These are phyloP conservation scores for Penicillium bovifimosum DNA, from an alignment of 495 filamentous ascomycete species.

Conservation along the genomic window DNA sequence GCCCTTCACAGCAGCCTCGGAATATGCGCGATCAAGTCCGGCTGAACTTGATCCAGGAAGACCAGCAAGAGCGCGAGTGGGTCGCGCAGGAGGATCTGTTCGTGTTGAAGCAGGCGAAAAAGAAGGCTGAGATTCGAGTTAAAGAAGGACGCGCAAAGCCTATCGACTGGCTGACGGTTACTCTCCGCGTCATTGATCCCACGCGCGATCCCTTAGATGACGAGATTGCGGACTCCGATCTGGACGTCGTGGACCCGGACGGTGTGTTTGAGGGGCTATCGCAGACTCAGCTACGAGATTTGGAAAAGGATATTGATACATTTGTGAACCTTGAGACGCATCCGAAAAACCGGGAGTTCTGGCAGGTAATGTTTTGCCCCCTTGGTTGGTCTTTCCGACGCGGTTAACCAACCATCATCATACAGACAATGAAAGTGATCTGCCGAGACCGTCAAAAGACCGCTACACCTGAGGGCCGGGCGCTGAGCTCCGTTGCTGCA, in stretches of 20 bases:
- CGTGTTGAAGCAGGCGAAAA: slow-evolving; percentile 94
- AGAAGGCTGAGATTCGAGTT: slow-evolving; percentile 95
- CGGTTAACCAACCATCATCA: slow-evolving; percentile 18
- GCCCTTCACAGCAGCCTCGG: slow-evolving; percentile 25
- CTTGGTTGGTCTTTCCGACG: background rate
- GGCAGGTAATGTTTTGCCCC: slow-evolving; percentile 53
- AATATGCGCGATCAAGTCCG: slow-evolving; percentile 48
- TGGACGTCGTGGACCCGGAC: slow-evolving; percentile 78
- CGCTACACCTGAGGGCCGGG: slow-evolving; percentile 63
- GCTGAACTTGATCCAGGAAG: slow-evolving; percentile 59
- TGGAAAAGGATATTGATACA: slow-evolving; percentile 81
- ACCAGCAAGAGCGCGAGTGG: slow-evolving; percentile 76
- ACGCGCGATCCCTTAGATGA: slow-evolving; percentile 75
- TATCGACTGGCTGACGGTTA: slow-evolving; percentile 94
- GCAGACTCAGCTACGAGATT: slow-evolving; percentile 63
- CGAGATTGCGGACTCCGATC: slow-evolving; percentile 68
- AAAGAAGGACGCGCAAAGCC: slow-evolving; percentile 86
- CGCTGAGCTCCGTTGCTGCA: slow-evolving; percentile 71
- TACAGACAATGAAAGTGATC: slow-evolving; percentile 73
- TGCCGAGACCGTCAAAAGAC: slow-evolving; percentile 71
- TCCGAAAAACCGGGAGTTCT: slow-evolving; percentile 74
- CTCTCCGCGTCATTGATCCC: slow-evolving; percentile 78
- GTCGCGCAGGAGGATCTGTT: slow-evolving; percentile 94
- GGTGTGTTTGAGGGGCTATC: slow-evolving; percentile 72
- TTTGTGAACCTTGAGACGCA: slow-evolving; percentile 79